Base-by-base conservation (phyloP, 164 flowering plant species). In the Annona cherimola region DNA sequence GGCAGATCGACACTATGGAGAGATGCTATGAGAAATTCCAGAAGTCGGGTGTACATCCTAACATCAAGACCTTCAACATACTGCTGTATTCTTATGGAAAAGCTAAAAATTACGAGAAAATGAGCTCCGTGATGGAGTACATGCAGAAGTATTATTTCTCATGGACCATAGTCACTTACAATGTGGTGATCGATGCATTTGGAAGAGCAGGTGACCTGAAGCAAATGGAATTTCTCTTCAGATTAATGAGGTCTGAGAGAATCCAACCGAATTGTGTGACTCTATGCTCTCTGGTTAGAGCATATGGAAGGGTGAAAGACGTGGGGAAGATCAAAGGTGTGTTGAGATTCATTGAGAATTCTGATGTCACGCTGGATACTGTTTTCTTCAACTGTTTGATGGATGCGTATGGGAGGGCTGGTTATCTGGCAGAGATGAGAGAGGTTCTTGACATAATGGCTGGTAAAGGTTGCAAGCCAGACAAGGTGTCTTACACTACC, bases 1-100 rank as follows among this genome's bases (percentile, higher is more conserved):
- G 98, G 71, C 98, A 93, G 75, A 87, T 96, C 54, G 93, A 90
- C 78, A 88, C 84, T 65, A 96, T 96, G 99, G 99, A 96, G 83
- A 89, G 77, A 70, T 96, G 98, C 77, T 96, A 91, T 50, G 98
- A 90, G 64, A 93, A 93, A 84, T 96, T 96, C 77, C 96, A 90
- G 78, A 77, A 82, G 35, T 86, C 97, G 16, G 98, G 99, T 50
- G 88, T 96, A 60, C 79, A 80, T 68, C 96, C 98, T 12, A 85
- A 79, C 83, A 88, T 93, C 73, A 89, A 84, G 82, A 96, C 98
- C 62, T 93, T 93, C 83, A 96, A 96, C 81, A 87, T 96, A 72
- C 92, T 96, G 60, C 81, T 96, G 11, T 93, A 93, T 82, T 91
- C 98, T 7, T 93, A 96, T 62, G 97, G 89, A n/a, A 96, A 91